Base-by-base conservation (phyloP, 164 flowering plant species). In the Nymphaea thermarum region DNA sequence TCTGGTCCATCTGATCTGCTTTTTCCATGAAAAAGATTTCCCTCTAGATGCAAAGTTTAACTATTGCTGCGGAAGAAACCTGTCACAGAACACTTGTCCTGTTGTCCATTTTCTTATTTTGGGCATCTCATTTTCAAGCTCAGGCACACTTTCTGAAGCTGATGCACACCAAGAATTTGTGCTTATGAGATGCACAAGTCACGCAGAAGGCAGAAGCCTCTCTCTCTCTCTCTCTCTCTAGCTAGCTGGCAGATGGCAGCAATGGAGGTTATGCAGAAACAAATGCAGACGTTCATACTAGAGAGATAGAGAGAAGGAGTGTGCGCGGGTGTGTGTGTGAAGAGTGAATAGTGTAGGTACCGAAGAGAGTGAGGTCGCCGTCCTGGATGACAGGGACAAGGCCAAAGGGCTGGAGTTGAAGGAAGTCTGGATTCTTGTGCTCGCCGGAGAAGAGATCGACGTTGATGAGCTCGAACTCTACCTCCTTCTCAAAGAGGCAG, bases 361-460 rank as follows among this genome's bases (percentile, higher is more conserved):
- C 78, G 18, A 62, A 76, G 4, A 76, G 70, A 15, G 65, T 66
- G 4, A 69, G 57, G 43, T 69, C 73, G 1, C 78, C 75, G 17
- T 76, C 78, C 63, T 76, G 68, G 11, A 76, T 70, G 42, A 47
- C 78, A 44, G 78, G 78, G 17, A 76, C 73, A 6, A 72, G 67
- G 44, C 78, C 78, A 43, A 76, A 76, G 1, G 78, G 78, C 70
- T 76, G 78, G 17, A 44, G 42, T 16, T 76, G 75, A 73, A 82
- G 87, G 74, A 64, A 84, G 0, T 80, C 82, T 15, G 87, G 90
- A 14, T 55, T 36, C 66, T 78, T 79, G 36, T 82, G 74, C 67
- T 81, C 90, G 43, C 83, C 84, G 16, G 75, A 80, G 77, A 80
- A 17, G 18, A 84, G 4, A 74, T 86, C 90, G 42, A 84, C 67